Conservation (phyloP, 495 filamentous ascomycete species). For the Podospora anserina region DNA sequence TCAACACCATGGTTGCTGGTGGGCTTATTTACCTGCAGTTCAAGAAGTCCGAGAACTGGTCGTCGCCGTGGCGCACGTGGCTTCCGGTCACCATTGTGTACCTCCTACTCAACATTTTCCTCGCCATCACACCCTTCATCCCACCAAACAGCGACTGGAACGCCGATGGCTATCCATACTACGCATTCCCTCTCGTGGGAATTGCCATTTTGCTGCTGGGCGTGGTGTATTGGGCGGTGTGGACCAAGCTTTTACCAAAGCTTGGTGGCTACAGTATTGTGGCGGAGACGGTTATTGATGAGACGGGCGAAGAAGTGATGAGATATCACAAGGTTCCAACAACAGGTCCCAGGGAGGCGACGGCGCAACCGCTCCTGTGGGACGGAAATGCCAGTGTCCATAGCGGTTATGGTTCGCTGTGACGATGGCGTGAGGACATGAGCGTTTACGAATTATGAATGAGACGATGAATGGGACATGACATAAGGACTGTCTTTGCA, state of each 20-base stretch:
- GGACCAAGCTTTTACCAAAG: constrained; percentile 45
- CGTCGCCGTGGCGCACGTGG: constrained; percentile 44
- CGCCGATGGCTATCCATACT: constrained; percentile 51
- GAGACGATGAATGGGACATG: neutral
- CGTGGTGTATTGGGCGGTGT: constrained; percentile 50
- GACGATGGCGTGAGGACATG: neutral
- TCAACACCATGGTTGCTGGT: constrained; percentile 48
- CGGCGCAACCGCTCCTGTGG: neutral
- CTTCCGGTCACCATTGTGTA: constrained; percentile 43
- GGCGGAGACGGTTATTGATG: constrained; percentile 36
- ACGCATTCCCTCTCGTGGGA: constrained; percentile 51
- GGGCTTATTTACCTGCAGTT: constrained; percentile 51
- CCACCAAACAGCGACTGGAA: constrained; percentile 51
- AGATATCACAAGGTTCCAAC: constrained; percentile 31
- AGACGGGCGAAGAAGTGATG: constrained; percentile 44
- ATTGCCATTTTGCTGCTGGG: constrained; percentile 46
- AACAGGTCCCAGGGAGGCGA: neutral
- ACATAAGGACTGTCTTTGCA: neutral
- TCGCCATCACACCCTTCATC: constrained; percentile 50
- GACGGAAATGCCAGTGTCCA: neutral
- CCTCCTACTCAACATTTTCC: constrained; percentile 48
- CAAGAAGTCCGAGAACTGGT: constrained; percentile 42
- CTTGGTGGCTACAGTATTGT: constrained; percentile 48
- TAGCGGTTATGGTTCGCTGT: neutral
- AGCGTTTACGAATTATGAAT: neutral